Evolutionary conservation across 176 grass and related monocot genomes (phyloP).

Genomic region (Oryza rufipogon): DNA sequence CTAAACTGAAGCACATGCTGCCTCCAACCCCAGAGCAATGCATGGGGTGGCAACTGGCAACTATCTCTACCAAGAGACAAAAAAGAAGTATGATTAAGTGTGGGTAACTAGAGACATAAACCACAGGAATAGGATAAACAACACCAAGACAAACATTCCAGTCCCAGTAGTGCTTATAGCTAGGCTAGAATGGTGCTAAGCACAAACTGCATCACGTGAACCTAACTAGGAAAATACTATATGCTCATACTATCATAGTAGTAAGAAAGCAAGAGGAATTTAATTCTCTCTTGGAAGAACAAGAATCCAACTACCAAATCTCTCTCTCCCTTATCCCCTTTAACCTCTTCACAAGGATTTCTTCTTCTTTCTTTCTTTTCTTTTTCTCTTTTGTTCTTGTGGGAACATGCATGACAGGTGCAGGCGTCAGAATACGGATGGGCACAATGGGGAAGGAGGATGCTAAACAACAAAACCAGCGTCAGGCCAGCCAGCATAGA

Average conservation of each 20-base stretch:
- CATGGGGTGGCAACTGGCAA: neutral
- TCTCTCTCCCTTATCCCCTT: neutral
- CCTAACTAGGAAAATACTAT: neutral
- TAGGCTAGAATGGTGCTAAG: neutral
- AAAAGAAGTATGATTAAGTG: neutral
- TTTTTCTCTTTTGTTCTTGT: slow-evolving; percentile 37
- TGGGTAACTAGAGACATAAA: neutral
- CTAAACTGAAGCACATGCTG: neutral
- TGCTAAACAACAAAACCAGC: neutral
- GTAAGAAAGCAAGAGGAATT: neutral
- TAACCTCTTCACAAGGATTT: slow-evolving; percentile 30
- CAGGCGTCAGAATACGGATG: slow-evolving; percentile 55
- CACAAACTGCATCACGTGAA: slow-evolving; percentile 42
- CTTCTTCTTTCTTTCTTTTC: slow-evolving; percentile 8
- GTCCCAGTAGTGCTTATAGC: slow-evolving; percentile 24
- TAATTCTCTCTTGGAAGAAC: neutral
- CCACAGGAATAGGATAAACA: neutral
- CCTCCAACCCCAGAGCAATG: neutral
- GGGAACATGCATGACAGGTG: slow-evolving; percentile 40
- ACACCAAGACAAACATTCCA: slow-evolving; percentile 45
- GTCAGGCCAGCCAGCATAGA: slow-evolving; percentile 14
- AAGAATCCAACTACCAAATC: slow-evolving; percentile 13
- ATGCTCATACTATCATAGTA: neutral
- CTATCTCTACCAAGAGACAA: neutral
- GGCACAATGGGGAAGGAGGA: slow-evolving; percentile 1